Evolutionary conservation across 371 early-diverging fungal species (phyloP).

Genomic region (Mucor lusitanicus): DNA sequence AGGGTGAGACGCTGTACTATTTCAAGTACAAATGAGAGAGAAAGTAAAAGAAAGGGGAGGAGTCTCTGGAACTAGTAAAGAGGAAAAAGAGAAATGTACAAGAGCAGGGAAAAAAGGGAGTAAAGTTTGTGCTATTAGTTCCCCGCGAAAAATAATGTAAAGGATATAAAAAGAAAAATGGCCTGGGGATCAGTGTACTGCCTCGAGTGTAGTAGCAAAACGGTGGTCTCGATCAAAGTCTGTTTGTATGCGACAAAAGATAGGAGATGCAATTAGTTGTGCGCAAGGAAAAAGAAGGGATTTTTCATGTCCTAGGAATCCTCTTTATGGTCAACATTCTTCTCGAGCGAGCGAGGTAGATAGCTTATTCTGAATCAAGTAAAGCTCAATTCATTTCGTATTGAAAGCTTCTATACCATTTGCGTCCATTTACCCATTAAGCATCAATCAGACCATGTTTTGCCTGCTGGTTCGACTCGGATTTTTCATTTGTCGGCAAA

Average conservation of each 20-base stretch:
- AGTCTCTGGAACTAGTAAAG: neutral
- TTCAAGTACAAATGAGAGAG: neutral
- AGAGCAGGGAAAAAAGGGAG: constrained; percentile 1
- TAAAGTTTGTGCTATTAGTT: neutral
- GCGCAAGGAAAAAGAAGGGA: neutral
- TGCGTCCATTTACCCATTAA: neutral
- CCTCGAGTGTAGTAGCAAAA: neutral
- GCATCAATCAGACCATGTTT: neutral
- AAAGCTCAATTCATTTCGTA: neutral
- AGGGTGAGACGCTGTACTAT: neutral
- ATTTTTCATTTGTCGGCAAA: neutral
- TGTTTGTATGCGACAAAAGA: neutral
- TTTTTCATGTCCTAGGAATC: neutral
- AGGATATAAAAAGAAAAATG: neutral
- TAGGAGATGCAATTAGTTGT: neutral
- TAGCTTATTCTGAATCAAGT: neutral
- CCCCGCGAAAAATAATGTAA: constrained; percentile 4
- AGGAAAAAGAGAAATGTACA: neutral
- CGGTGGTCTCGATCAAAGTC: constrained; percentile 1
- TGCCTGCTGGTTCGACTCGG: neutral
- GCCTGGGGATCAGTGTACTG: constrained; percentile 1
- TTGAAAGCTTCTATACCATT: neutral
- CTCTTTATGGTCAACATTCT: neutral
- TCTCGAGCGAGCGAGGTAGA: no score
- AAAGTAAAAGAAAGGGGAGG: constrained; percentile 3